phyloP scores from a whole-genome alignment of 768 basidiomycete genomes.

The Amanita muscaria region DNA sequence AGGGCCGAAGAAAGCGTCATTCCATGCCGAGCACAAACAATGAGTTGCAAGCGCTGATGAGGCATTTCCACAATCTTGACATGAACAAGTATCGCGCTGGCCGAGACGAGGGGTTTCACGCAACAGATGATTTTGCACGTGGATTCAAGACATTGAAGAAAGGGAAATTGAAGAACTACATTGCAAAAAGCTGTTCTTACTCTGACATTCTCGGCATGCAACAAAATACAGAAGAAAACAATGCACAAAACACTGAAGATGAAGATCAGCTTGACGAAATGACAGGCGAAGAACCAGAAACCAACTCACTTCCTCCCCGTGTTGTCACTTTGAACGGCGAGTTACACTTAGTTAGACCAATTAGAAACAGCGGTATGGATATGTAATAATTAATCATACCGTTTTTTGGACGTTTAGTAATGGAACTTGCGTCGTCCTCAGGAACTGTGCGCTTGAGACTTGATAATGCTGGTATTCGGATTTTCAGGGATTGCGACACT shows the following conservation, averaged over 20 bases:
- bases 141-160: not conserved
- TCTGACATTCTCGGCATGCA: not conserved
- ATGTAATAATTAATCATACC: not conserved
- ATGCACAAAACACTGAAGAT: not conserved
- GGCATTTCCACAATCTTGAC: slow-evolving; percentile 12
- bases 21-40: slow-evolving; percentile 15
- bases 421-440: not conserved
- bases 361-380: not conserved
- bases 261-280: not conserved
- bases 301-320: not conserved
- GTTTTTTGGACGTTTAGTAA: not conserved
- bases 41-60: slow-evolving; percentile 14
- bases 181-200: not conserved
- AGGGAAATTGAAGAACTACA: not conserved
- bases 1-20: slow-evolving; percentile 15
- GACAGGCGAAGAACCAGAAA: not conserved
- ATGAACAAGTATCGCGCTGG: slow-evolving; percentile 16
- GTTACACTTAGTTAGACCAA: not conserved
- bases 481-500: not conserved
- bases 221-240: not conserved
- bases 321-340: not conserved
- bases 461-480: not conserved
- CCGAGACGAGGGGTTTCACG: slow-evolving; percentile 10
- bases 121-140: slow-evolving; percentile 12
- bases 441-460: not conserved